These are phyloP conservation scores for Byssothecium circinans DNA, from an alignment of 2,329 filamentous ascomycete species.

Conservation along the genomic window DNA sequence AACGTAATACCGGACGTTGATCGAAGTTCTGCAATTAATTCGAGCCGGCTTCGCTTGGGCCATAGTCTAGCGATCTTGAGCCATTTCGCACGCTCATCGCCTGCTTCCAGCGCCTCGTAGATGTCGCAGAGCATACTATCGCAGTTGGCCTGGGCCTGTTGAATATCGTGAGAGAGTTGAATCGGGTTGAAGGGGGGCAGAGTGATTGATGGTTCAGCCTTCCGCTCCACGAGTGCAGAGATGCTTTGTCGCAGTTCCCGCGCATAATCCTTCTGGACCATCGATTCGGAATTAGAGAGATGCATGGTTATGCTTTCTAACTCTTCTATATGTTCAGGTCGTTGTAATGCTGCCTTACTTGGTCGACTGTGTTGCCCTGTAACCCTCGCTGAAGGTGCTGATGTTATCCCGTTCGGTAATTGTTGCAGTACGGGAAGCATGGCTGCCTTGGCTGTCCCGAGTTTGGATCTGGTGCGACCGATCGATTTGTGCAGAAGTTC, in stretches of 20 bases:
- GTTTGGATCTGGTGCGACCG: neutral
- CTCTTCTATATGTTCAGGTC: neutral
- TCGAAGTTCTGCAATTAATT: slow-evolving; percentile 54
- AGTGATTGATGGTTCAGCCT: neutral
- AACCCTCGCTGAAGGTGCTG: too few relatives aligned
- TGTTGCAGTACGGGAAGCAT: neutral
- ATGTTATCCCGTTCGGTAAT: too few relatives aligned
- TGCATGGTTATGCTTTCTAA: slow-evolving; percentile 2
- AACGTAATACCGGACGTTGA: slow-evolving; percentile 36
- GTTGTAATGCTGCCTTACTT: neutral
- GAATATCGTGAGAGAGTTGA: slow-evolving; percentile 11
- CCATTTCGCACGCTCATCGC: slow-evolving; percentile 45
- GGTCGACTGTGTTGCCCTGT: neutral
- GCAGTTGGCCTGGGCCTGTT: slow-evolving; percentile 18
- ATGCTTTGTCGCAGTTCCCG: slow-evolving; percentile 42
- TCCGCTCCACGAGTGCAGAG: slow-evolving; percentile 23
- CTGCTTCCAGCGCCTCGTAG: slow-evolving; percentile 3
- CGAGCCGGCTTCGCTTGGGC: slow-evolving; percentile 49
- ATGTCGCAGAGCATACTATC: slow-evolving; percentile 11
- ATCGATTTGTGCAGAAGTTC: too few relatives aligned
- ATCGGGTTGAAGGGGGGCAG: slow-evolving; percentile 4
- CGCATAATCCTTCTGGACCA: slow-evolving; percentile 46
- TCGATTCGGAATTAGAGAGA: slow-evolving; percentile 20
- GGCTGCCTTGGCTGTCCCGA: neutral
- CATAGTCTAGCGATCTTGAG: slow-evolving; percentile 48